Evolutionary conservation across 1,139 yeast genomes (phyloP), one percentile per base, ranked within the genome.

Genomic region (Suhomyces panamericanus): DNA sequence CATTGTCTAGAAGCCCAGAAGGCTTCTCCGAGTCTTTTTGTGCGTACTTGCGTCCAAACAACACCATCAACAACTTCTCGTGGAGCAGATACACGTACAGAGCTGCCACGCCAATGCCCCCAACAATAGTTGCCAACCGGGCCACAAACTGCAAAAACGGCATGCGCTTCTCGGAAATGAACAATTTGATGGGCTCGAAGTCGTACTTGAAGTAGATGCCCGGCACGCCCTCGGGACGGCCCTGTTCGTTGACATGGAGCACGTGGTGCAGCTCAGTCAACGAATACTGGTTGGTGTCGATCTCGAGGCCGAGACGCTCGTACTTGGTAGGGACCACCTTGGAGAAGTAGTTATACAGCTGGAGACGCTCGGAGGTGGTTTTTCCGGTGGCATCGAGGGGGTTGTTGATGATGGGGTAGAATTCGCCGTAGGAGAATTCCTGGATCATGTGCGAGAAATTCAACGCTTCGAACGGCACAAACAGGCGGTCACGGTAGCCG

Each of bases 401-500:
- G 59, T 93, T 93, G 54, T 85, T 77, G 50, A 91, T 76, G 55
- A 80, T 85, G 2, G 99, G 98, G 59, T 81, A 90, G 64, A 86
- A 90, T 30, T 82, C 88, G 16, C 99, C 99, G 66, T 84, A 93
- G 9, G 97, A 90, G 52, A 90, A 80, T 63, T 93, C 98, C 50
- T 81, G 82, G 48, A 93, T 85, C 6, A 81, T 81, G 64, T 93
- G 99, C 1, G 96, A 78, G 58, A 91, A 87, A 61, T 93, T 87
- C 46, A 88, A 64, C 15, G 75, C 67, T 31, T 80, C 80, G 10
- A 58, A 28, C 4, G 79, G 77, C 3, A 75, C 72, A 43, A 67
- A 63, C 49, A 77, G 69, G 11, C 41, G 40, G 44, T 75, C 75
- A 36, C 70, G 53, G 55, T 81, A 82, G 2, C 87, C 91, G 51